Evolutionary conservation across 768 basidiomycete genomes (phyloP), one percentile per base, ranked within the genome.

Genomic region (Lentinula detonsa): DNA sequence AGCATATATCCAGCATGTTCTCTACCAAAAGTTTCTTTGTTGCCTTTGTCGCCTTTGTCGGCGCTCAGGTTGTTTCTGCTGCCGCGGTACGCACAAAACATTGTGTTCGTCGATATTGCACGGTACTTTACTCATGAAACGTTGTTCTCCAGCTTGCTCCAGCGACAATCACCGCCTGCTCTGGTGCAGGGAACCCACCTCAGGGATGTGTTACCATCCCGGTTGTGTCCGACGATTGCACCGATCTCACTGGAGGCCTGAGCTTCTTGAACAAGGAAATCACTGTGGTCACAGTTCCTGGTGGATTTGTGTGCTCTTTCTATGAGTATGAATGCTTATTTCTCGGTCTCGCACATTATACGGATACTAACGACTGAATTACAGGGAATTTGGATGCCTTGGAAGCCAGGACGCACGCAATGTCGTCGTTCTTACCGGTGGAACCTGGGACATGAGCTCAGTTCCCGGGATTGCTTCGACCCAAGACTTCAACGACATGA

Each of bases 231-330:
- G 63, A 40, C 28, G 13, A 6, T 5, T 63, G 63, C 54, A 53
- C 49, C 21, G 56, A 57, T 50, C 23, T 63, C 42, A 57, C 45
- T 8, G 59, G 59, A 2, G 48, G 53, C 9, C 55, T 61, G 7
- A 61, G 54, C 40, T 60, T 49, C 60, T 42, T 63, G 59, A 59
- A 63, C 42, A 43, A 63, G 16, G 51, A 54, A 28, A n/a, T 63
- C 3, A 33, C 39, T 33, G 6, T 10, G 4, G 58, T 39, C 18
- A 5, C 23, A 31, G 58, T 63, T 23, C 62, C 58, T 2, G 40
- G 15, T 33, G 58, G 62, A 21, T 59, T 63, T 18, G 51, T 55
- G 15, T 63, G 62, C 45, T 52, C 40, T 6, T 63, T 60, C 62
- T 63, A 45, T 43, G 5, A 49, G 62, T 63, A 52, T 3, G 62